These are phyloP conservation scores for Candida namnaoensis DNA, from an alignment of 805 yeast genomes.

Conservation along the genomic window DNA sequence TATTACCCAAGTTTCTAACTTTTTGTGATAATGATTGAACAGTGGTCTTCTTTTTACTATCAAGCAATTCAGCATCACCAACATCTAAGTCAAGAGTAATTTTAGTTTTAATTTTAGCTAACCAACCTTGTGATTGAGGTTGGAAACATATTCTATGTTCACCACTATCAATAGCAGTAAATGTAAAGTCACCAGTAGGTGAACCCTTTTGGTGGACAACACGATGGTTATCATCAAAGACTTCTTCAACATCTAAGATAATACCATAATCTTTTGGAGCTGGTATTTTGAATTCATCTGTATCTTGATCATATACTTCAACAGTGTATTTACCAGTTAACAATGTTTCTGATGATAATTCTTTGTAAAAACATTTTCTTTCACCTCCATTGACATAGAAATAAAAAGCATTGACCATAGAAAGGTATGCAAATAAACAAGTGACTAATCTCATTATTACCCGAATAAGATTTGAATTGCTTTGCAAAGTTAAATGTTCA, in stretches of 20 bases:
- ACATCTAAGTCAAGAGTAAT: conserved; percentile 56
- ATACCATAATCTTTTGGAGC: conserved; percentile 27
- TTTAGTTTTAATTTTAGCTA: conserved; percentile 47
- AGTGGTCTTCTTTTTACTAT: conserved; percentile 55
- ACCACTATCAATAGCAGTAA: conserved; percentile 67
- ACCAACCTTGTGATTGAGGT: conserved; percentile 49
- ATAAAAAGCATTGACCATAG: conserved; percentile 31
- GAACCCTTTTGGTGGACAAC: conserved; percentile 64
- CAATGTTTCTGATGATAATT: conserved; percentile 39
- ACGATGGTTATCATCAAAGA: conserved; percentile 69
- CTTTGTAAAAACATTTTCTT: conserved; percentile 48
- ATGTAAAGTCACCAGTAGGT: conserved; percentile 62
- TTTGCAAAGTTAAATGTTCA: too few species aligned
- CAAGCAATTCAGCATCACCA: conserved; percentile 58
- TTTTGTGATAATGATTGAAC: conserved; percentile 47
- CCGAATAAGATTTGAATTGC: too few species aligned
- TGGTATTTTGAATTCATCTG: conserved; percentile 24
- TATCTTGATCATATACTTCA: conserved; percentile 31
- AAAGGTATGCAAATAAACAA: conserved; percentile 13
- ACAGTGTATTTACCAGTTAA: conserved; percentile 41
- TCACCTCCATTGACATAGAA: conserved; percentile 44
- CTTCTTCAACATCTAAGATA: conserved; percentile 44
- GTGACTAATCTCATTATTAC: conserved; percentile 8
- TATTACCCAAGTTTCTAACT: conserved; percentile 46
- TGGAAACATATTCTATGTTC: conserved; percentile 70